These are phyloP conservation scores for Grifola frondosa DNA, from an alignment of 1,284 basidiomycete species.

Conservation along the genomic window DNA sequence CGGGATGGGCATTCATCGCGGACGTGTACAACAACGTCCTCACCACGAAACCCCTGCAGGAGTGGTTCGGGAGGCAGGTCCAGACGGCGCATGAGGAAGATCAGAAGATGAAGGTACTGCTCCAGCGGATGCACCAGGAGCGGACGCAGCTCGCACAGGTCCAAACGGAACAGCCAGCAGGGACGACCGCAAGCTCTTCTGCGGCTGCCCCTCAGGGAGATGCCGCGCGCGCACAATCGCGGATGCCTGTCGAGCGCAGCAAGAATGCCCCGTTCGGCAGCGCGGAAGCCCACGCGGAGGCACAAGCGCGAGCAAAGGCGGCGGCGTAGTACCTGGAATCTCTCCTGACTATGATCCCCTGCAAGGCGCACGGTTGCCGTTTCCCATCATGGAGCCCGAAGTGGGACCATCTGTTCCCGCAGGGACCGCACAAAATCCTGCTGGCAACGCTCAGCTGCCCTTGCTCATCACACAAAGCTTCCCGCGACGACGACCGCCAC, in stretches of 20 bases:
- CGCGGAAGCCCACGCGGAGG: slow-evolving; percentile 17
- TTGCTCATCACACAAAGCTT: slow-evolving; percentile 10
- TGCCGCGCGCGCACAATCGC: neutral
- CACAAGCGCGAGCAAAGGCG: slow-evolving; percentile 12
- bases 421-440: neutral
- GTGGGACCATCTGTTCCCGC: neutral
- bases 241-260: slow-evolving; percentile 10
- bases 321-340: neutral
- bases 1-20: slow-evolving; percentile 19
- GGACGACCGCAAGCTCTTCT: neutral
- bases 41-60: slow-evolving; percentile 19
- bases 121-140: slow-evolving; percentile 13
- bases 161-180: neutral
- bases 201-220: neutral
- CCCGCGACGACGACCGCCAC: slow-evolving; percentile 16
- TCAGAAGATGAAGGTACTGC: slow-evolving; percentile 10
- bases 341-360: slow-evolving; percentile 7
- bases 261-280: slow-evolving; percentile 18
- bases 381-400: slow-evolving; percentile 1
- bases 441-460: slow-evolving; percentile 4
- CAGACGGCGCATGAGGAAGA: slow-evolving; percentile 17
- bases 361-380: slow-evolving; percentile 11
- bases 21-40: slow-evolving; percentile 24
- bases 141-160: slow-evolving; percentile 7
- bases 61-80: slow-evolving; percentile 19